These are phyloP conservation scores for Erodium texanum DNA, from an alignment of 441 rosid species.

Conservation along the genomic window DNA sequence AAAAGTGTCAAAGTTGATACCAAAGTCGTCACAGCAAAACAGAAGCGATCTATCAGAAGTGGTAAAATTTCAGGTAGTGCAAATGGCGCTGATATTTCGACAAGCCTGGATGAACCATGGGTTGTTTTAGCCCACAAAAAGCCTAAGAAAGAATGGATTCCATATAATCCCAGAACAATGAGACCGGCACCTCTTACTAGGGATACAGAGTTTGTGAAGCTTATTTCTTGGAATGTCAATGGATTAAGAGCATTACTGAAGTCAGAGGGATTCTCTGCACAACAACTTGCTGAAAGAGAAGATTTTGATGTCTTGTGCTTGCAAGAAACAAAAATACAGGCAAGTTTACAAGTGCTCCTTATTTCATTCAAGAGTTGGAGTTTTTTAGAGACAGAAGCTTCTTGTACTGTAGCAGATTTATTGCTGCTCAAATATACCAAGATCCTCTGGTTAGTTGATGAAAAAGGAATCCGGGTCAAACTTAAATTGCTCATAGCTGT, in stretches of 20 bases:
- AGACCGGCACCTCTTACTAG: conserved; percentile 47
- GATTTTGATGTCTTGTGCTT: conserved; percentile 76
- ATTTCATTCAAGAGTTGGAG: neutral
- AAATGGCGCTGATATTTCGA: conserved; percentile 16
- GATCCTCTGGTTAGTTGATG: too few species aligned
- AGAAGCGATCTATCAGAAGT: conserved; percentile 26
- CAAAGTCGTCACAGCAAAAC: conserved; percentile 20
- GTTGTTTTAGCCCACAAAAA: conserved; percentile 78
- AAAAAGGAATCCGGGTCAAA: too few species aligned
- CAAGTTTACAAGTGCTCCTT: conserved; percentile 18
- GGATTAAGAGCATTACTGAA: conserved; percentile 78
- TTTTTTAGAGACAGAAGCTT: neutral
- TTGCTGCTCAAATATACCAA: too few species aligned
- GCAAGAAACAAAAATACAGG: conserved; percentile 95
- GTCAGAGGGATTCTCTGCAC: conserved; percentile 57
- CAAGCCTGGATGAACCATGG: conserved; percentile 64
- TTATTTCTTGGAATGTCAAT: conserved; percentile 92
- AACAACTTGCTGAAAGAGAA: conserved; percentile 78
- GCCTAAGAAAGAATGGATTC: conserved; percentile 78
- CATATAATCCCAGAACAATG: conserved; percentile 75
- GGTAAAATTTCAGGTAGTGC: neutral
- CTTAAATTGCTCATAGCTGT: too few species aligned
- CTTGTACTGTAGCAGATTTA: neutral
- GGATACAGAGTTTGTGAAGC: conserved; percentile 41
- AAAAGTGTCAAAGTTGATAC: conserved; percentile 29